Conservation (phyloP, 2,329 filamentous ascomycete genomes). For the Sordariomycetes sp. region DNA sequence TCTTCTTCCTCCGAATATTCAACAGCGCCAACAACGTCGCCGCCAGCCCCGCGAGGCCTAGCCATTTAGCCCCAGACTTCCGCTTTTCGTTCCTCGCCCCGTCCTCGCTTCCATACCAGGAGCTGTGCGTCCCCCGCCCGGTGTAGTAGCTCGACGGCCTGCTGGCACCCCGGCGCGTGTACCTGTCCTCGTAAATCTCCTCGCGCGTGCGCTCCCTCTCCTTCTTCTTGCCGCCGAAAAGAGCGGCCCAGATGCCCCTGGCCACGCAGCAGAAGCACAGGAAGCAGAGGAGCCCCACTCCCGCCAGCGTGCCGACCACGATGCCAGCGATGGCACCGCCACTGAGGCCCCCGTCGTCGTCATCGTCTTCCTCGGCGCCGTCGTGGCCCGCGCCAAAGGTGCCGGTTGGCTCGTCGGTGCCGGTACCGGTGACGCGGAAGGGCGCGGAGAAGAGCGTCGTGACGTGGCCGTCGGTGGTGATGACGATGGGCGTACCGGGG, state of each 20-base stretch:
- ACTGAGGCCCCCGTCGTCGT: slow-evolving; percentile 35
- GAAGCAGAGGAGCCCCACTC: slow-evolving; percentile 51
- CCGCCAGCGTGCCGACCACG: slow-evolving; percentile 59
- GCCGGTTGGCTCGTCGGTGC: slow-evolving; percentile 23
- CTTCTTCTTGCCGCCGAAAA: slow-evolving; percentile 47
- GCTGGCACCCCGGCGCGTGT: slow-evolving; percentile 25
- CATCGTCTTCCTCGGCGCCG: slow-evolving; percentile 14
- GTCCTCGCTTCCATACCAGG: slow-evolving; percentile 41
- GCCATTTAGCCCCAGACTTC: slow-evolving; percentile 38
- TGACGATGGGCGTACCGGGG: slow-evolving; percentile 21
- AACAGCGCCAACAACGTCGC: slow-evolving; percentile 39
- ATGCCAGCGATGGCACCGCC: slow-evolving; percentile 69
- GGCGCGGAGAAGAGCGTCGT: slow-evolving; percentile 40
- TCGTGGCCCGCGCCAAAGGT: slow-evolving; percentile 29
- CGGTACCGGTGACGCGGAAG: slow-evolving; percentile 30
- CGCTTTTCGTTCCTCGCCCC: slow-evolving; percentile 31
- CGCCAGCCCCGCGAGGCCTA: slow-evolving; percentile 36
- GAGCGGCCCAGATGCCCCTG: slow-evolving; percentile 45
- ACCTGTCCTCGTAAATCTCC: slow-evolving; percentile 51
- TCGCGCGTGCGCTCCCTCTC: slow-evolving; percentile 27
- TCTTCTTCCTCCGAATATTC: slow-evolving; percentile 38
- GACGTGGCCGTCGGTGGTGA: slow-evolving; percentile 30
- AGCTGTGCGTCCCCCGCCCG: slow-evolving; percentile 37
- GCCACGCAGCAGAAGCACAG: slow-evolving; percentile 65
- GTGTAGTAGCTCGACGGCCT: slow-evolving; percentile 23